Evolutionary conservation across 2,329 filamentous ascomycete genomes (phyloP).

Genomic region (Alternaria sp.): DNA sequence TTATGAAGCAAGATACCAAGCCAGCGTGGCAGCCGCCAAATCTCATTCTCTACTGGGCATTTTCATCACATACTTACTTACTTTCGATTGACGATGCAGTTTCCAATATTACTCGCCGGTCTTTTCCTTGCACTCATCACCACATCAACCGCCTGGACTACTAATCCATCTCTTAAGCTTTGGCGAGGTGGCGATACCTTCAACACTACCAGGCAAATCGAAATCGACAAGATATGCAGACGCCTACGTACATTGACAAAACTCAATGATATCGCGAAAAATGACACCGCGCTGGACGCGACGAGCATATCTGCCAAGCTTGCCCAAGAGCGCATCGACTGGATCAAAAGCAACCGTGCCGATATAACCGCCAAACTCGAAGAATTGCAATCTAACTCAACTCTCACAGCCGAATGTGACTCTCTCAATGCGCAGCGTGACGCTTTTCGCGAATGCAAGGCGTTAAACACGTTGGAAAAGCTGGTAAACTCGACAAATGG

Average conservation of each 20-base stretch:
- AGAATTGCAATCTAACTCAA: slow-evolving; percentile 32
- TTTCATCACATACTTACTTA: background rate
- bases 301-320: slow-evolving; percentile 29
- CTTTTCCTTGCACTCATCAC: background rate
- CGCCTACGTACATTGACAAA: slow-evolving; percentile 29
- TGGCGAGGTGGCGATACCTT: background rate
- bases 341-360: slow-evolving; percentile 25
- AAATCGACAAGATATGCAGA: slow-evolving; percentile 24
- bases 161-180: background rate
- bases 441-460: slow-evolving; percentile 29
- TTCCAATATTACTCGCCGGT: background rate
- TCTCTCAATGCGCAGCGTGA: slow-evolving; percentile 31
- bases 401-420: slow-evolving; percentile 34
- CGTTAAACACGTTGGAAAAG: slow-evolving; percentile 30
- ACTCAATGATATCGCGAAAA: slow-evolving; percentile 35
- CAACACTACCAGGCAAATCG: background rate
- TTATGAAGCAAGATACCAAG: background rate
- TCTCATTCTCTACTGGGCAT: background rate
- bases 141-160: background rate
- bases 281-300: slow-evolving; percentile 36
- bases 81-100: background rate
- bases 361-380: slow-evolving; percentile 33
- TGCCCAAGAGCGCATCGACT: slow-evolving; percentile 12
- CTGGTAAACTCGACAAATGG: slow-evolving; percentile 33
- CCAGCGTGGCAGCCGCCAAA: background rate